These are phyloP conservation scores for Nelumbo lutea DNA, from an alignment of 164 flowering plant genomes.

Conservation along the genomic window DNA sequence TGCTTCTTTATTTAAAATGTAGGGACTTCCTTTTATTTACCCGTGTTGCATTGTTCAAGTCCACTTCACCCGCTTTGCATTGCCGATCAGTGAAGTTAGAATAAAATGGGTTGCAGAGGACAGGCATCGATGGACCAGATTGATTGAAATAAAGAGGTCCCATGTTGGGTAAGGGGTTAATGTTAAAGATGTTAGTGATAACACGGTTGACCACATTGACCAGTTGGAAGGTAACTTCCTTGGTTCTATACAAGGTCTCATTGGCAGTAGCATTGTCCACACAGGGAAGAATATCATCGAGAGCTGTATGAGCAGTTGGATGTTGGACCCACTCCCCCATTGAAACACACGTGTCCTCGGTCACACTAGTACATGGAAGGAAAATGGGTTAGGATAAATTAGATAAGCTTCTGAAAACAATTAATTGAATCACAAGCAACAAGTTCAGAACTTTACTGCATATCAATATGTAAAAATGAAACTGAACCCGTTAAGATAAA, in stretches of 20 bases:
- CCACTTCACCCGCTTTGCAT: conserved; percentile 50
- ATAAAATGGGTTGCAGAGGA: conserved; percentile 63
- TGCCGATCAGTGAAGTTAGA: conserved; percentile 28
- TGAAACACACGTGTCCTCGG: conserved; percentile 75
- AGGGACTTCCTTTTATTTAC: conserved; percentile 23
- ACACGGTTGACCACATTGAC: conserved; percentile 44
- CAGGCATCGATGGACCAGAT: conserved; percentile 63
- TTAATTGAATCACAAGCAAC: background rate
- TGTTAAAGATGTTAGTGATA: conserved; percentile 53
- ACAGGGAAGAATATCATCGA: conserved; percentile 85
- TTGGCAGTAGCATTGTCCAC: conserved; percentile 76
- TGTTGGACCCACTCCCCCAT: conserved; percentile 86
- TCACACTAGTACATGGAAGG: conserved; percentile 40
- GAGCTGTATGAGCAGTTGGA: conserved; percentile 77
- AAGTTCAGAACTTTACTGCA: too few relatives aligned
- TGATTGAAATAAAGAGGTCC: conserved; percentile 60
- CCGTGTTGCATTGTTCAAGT: conserved; percentile 47
- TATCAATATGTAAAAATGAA: too few relatives aligned
- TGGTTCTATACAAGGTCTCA: conserved; percentile 49
- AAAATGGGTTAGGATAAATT: background rate
- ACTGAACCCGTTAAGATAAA: too few relatives aligned
- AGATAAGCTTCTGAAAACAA: background rate
- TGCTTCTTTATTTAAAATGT: background rate
- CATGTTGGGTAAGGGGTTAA: conserved; percentile 35
- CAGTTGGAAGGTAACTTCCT: conserved; percentile 49